Conservation (phyloP, 139 green algal genomes). For the Tetradesmus obliquus region DNA sequence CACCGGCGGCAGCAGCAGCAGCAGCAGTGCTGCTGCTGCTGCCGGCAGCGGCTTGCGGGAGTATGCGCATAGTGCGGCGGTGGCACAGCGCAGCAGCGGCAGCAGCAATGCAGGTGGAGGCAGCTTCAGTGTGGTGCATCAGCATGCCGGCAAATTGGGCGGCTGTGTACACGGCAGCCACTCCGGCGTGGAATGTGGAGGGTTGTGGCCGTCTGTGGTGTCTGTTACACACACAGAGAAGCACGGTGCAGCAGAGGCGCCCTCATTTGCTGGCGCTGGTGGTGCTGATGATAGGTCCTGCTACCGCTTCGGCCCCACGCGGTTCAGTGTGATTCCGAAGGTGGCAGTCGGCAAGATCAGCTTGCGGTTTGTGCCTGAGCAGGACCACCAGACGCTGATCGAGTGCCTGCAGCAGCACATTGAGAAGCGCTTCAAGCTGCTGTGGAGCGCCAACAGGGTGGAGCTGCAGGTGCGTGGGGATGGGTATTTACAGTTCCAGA, state of each 20-base stretch:
- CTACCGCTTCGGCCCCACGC: conserved; percentile 86
- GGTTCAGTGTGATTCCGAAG: conserved; percentile 95
- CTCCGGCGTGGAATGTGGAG: not conserved
- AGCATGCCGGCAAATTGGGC: not conserved
- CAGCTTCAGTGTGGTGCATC: conserved; percentile 9
- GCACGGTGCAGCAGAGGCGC: not conserved
- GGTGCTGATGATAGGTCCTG: conserved; percentile 25
- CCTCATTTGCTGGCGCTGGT: not conserved
- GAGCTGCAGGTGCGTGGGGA: conserved; percentile 57
- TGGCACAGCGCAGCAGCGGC: conserved; percentile 17
- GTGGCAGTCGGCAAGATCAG: conserved; percentile 51
- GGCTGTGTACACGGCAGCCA: not conserved
- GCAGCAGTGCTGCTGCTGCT: not conserved
- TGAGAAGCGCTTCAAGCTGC: conserved; percentile 81
- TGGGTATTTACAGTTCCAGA: too few relatives aligned
- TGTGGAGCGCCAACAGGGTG: conserved; percentile 86
- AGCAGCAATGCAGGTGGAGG: not conserved
- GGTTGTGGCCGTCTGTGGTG: conserved; percentile 3
- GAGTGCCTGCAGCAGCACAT: conserved; percentile 75
- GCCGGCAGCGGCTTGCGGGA: not conserved
- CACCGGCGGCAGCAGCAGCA: conserved; percentile 17
- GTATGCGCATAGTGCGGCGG: not conserved
- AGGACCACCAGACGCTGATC: conserved; percentile 75
- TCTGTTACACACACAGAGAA: not conserved
- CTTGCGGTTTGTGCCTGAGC: conserved; percentile 76